Evolutionary conservation across 768 basidiomycete genomes (phyloP), one percentile per base, ranked within the genome.

Genomic region (Dentipellis sp.): DNA sequence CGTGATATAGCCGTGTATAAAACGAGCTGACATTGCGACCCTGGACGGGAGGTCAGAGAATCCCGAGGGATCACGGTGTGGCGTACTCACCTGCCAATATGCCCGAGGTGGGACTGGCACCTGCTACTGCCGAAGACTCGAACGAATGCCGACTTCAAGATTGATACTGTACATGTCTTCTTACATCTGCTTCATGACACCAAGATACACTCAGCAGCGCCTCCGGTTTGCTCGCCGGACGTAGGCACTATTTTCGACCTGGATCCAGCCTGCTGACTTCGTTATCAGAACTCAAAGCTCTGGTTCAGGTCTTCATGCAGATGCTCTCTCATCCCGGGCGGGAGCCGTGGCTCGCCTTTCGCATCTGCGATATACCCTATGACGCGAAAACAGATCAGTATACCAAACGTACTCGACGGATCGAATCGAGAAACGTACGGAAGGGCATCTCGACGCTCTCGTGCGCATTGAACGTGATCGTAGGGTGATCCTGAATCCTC

Each of bases 391-490:
- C 7, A 11, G 21, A 19, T 17, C 49, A 42, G 36, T 23, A 50
- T 29, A 47, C 10, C 10, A 12, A n/a, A 10, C n/a, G n/a, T 39
- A n/a, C n/a, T n/a, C n/a, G 12, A 17, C 3, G 16, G 39, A 1
- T 22, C 55, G 38, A 10, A 21, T 37, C 39, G 53, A 22, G 36
- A 9, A 19, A 79, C 88, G 66, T 63, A 90, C 92, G 75, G 75
- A 99, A 99, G 0, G 97, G 97, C 97, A 99, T 99, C 72, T 97
- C 93, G 5, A 98, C 92, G 46, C 88, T 88, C 68, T 99, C 97
- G 63, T 82, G 84, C 4, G 79, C 67, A 63, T 88, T 89, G 76
- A 98, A 97, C 16, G 62, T 72, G 65, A 99, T 95, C 0, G 93
- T 95, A 0, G 97, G 97, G 68, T 82, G 82, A 63, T 93, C 88